phyloP scores from a whole-genome alignment of 495 filamentous ascomycete species.

The Aspergillus cavernicola region DNA sequence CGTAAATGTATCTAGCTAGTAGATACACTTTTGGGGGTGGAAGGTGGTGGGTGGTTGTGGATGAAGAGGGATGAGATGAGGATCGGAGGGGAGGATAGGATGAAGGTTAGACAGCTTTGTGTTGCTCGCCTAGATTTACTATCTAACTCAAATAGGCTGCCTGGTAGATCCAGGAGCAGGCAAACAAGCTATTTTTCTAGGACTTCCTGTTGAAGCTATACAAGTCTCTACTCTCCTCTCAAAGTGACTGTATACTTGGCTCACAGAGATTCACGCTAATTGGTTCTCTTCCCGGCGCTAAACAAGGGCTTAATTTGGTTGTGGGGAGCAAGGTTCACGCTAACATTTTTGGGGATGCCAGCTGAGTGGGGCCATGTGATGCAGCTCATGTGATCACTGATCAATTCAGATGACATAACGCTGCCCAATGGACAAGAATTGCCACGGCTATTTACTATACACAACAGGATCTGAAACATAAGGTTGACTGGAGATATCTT shows the following conservation, averaged over 20 bases:
- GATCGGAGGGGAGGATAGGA: too few species aligned
- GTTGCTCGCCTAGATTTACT: too few species aligned
- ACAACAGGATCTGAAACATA: slow-evolving; percentile 5
- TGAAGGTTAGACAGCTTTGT: too few species aligned
- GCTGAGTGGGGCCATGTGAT: background rate
- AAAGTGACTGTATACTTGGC: background rate
- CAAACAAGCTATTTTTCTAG: too few species aligned
- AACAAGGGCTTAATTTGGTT: background rate
- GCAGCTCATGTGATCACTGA: background rate
- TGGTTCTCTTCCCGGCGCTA: slow-evolving; percentile 6
- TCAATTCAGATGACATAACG: background rate
- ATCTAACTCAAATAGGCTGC: too few species aligned
- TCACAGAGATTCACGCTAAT: slow-evolving; percentile 5
- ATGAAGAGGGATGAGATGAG: too few species aligned
- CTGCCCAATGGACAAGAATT: background rate
- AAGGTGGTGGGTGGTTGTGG: too few species aligned
- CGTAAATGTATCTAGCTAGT: too few species aligned
- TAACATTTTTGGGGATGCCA: background rate
- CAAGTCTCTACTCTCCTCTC: too few species aligned
- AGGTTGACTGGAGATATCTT: slow-evolving; percentile 1
- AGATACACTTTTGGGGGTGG: too few species aligned
- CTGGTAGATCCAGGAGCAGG: too few species aligned
- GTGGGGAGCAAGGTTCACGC: background rate
- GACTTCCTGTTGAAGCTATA: too few species aligned
- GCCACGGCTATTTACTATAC: background rate